These are phyloP conservation scores for Lentinula guzmanii DNA, from an alignment of 768 basidiomycete species.

Conservation along the genomic window DNA sequence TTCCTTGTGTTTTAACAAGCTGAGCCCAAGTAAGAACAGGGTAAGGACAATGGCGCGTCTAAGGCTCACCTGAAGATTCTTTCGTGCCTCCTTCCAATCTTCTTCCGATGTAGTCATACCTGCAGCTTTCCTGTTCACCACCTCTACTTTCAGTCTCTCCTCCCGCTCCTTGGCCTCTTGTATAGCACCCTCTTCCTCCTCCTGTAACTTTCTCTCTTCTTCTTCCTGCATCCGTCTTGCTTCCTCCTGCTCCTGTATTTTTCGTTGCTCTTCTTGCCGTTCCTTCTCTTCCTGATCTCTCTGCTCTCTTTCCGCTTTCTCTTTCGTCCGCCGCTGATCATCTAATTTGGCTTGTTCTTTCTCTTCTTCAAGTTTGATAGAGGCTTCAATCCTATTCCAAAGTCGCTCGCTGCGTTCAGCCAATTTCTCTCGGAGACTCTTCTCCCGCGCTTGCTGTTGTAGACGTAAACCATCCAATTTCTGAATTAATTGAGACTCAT, in stretches of 20 bases:
- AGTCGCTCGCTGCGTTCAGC: conserved; percentile 1
- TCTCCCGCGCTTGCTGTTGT: conserved; percentile 4
- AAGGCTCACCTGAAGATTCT: conserved; percentile 43
- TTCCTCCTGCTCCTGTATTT: conserved; percentile 35
- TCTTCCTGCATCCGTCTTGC: conserved; percentile 25
- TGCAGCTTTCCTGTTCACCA: conserved; percentile 32
- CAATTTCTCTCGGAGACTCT: conserved; percentile 1
- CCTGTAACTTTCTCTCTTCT: conserved; percentile 21
- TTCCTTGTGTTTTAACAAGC: conserved; percentile 58
- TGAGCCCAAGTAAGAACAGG: conserved; percentile 20
- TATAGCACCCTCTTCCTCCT: conserved; percentile 21
- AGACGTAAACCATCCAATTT: conserved; percentile 25
- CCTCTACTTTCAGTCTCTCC: conserved; percentile 29
- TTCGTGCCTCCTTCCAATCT: conserved; percentile 60
- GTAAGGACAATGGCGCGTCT: background rate
- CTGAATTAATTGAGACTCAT: conserved; percentile 45
- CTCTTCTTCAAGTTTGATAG: conserved; percentile 13
- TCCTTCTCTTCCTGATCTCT: conserved; percentile 53
- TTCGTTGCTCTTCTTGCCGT: conserved; percentile 44
- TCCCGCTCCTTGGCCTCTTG: conserved; percentile 28
- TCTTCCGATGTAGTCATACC: conserved; percentile 52
- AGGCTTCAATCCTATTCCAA: conserved; percentile 8
- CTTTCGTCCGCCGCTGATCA: conserved; percentile 39
- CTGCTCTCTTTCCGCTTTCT: conserved; percentile 42
- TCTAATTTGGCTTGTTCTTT: conserved; percentile 36